phyloP scores from a whole-genome alignment of 768 basidiomycete species.

The Russula griseocarnosa region DNA sequence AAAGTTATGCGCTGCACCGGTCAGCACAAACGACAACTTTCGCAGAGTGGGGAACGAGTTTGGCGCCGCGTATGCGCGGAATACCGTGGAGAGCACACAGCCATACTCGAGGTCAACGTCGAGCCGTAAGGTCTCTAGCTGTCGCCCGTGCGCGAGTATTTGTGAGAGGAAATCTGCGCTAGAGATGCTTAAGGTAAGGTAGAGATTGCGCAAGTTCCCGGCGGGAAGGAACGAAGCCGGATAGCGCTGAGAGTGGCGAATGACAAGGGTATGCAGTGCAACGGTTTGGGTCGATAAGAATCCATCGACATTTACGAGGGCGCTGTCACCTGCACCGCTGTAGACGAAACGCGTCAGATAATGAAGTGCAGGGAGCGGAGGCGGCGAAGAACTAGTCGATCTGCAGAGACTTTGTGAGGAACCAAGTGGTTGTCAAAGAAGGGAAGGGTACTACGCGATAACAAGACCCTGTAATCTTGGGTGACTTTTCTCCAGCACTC shows the following conservation, averaged over 20 bases:
- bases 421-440: neutral
- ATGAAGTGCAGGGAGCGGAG: slow-evolving; percentile 4
- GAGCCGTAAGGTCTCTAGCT: slow-evolving; percentile 59
- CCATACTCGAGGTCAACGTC: slow-evolving; percentile 44
- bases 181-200: slow-evolving; percentile 51
- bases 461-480: slow-evolving; percentile 39
- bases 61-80: slow-evolving; percentile 38
- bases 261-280: slow-evolving; percentile 19
- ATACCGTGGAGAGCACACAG: slow-evolving; percentile 43
- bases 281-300: slow-evolving; percentile 36
- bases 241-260: slow-evolving; percentile 36
- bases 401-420: neutral
- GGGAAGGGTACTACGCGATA: slow-evolving; percentile 37
- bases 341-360: slow-evolving; percentile 38
- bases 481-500: slow-evolving; percentile 48
- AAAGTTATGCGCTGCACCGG: slow-evolving; percentile 32
- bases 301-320: slow-evolving; percentile 43
- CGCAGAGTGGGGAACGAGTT: slow-evolving; percentile 56
- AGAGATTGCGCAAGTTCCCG: slow-evolving; percentile 60
- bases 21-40: slow-evolving; percentile 51
- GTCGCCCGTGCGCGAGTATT: slow-evolving; percentile 56
- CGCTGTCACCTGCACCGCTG: slow-evolving; percentile 32
- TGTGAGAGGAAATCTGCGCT: slow-evolving; percentile 52
- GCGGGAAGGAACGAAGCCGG: slow-evolving; percentile 51
- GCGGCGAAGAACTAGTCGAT: slow-evolving; percentile 3